Evolutionary conservation across 1,284 basidiomycete species (phyloP), one percentile per base, ranked within the genome.

Genomic region (Fomitiporia mediterranea): DNA sequence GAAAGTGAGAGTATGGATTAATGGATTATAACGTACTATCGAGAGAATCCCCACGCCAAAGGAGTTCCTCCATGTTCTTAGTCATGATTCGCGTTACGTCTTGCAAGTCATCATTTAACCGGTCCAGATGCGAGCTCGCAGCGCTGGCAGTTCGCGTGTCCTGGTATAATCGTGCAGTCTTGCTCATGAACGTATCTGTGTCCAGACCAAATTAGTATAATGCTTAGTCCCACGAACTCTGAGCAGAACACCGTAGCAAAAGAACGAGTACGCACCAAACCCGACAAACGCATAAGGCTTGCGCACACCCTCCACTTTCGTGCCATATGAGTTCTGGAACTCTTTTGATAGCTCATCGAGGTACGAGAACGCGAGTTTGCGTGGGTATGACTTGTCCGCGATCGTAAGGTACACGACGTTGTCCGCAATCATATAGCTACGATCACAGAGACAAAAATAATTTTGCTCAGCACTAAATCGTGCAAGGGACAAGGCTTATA

Each of bases 21-120:
- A 43, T 43, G 9, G 42, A 34, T 44, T 39, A 47, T 30, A 32
- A 46, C 88, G 65, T 66, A 94, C 95, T 82, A 70, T 98, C 96
- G 60, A 99, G 78, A 38, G 92, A 95, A 69, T 99, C 96, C 21
- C 96, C 96, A 69, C 96, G 79, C 96, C 95, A 98, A 37, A 99
- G 74, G 56, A 99, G 74, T 72, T 99, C 97, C 71, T 99, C 97
- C 96, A 99, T 99, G 70, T 99, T 99, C 77, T 99, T 99, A n/a
- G 96, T 98, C 97, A 99, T 99, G 73, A 99, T 98, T 64, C 92
- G 79, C 49, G 96, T 98, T 57, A 99, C 96, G 66, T 99, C 96
- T 68, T 96, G 93, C 52, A 99, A 75, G 64, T 99, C 96, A 67
- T 95, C 94, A 68, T 98, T 98, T 48, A 99, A 78, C 69, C 82